Evolutionary conservation across 176 grass and related monocot genomes (phyloP), one percentile per base, ranked within the genome.

Genomic region (Eragrostis curvula): DNA sequence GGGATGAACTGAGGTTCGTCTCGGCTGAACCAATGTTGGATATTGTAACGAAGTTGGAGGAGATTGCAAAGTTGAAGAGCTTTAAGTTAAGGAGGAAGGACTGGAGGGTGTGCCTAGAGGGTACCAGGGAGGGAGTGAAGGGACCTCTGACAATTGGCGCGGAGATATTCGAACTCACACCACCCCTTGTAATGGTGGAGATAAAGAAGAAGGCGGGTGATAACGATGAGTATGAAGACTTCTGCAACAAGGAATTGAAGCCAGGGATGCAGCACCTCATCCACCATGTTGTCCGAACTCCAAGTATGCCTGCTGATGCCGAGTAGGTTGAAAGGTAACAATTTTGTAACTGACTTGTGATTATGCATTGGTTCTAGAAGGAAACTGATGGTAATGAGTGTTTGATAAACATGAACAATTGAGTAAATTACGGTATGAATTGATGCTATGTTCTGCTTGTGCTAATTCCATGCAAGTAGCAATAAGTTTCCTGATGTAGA

Each of bases 191-290:
- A 14, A 91, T 99, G 71, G 96, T 99, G 53, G 96, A 99, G 76
- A 89, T 99, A 77, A 99, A 98, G 74, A 99, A 92, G 87, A 99
- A 96, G 70, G 91, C 96, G 0, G 96, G 96, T 6, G 85, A 99
- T 81, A 85, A 83, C 28, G 79, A 91, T 12, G 97, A 99, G 79
- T 96, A 99, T 30, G 97, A 99, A 27, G 89, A 99, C 46, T 99
- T 99, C 56, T 96, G 93, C 48, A 85, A 68, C 68, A 99, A 83
- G 82, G 97, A 99, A 50, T 51, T 99, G 77, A 99, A 99, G 80
- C 91, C 97, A 53, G 97, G 93, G 46, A 89, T 99, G 93, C 83
- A 89, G 70, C 74, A 90, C 32, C 89, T 99, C 30, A 72, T 99
- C 61, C 90, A 90, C 75, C 83, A 92, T 74, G 57, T 87, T 75